Percentiles rank a stretch among this genome's conserved stretches.
Evolutionary conservation across 2,329 filamentous ascomycete genomes (phyloP).

Genomic region (Colletotrichum tropicale): DNA sequence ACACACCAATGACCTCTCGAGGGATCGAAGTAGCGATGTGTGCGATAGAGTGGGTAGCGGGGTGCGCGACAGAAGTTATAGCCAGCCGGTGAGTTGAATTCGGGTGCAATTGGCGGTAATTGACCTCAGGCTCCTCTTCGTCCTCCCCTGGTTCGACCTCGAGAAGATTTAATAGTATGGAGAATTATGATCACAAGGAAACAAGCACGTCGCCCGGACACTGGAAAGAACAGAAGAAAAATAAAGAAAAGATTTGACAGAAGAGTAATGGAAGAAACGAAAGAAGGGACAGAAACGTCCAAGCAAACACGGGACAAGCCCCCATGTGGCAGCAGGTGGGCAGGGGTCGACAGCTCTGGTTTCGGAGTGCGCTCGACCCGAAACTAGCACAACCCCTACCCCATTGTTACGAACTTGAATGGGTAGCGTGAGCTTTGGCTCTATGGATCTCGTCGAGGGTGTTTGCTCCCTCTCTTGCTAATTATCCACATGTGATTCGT

Average conservation of each 20-base stretch:
- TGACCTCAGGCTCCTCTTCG: neutral
- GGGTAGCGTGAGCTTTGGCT: neutral
- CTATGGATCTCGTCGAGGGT: neutral
- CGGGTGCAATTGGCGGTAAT: neutral
- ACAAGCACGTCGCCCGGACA: neutral
- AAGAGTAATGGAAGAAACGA: constrained; percentile 9
- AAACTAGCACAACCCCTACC: constrained; percentile 11
- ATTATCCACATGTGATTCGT: neutral
- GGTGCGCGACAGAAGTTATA: neutral
- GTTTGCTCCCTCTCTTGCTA: neutral
- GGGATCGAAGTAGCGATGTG: neutral
- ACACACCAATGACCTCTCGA: neutral
- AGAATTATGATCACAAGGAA: neutral
- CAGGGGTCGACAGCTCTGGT: constrained; percentile 1
- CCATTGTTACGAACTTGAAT: neutral
- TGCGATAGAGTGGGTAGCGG: neutral
- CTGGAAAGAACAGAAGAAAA: neutral
- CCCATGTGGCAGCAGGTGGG: neutral
- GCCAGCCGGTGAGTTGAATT: neutral
- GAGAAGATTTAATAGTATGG: neutral
- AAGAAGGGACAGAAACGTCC: constrained; percentile 4
- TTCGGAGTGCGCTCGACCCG: constrained; percentile 15
- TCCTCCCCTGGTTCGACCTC: neutral
- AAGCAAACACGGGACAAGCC: neutral
- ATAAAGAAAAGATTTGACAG: neutral